Evolutionary conservation across 148 eudicot species (phyloP).

Genomic region (Fagopyrum tataricum): DNA sequence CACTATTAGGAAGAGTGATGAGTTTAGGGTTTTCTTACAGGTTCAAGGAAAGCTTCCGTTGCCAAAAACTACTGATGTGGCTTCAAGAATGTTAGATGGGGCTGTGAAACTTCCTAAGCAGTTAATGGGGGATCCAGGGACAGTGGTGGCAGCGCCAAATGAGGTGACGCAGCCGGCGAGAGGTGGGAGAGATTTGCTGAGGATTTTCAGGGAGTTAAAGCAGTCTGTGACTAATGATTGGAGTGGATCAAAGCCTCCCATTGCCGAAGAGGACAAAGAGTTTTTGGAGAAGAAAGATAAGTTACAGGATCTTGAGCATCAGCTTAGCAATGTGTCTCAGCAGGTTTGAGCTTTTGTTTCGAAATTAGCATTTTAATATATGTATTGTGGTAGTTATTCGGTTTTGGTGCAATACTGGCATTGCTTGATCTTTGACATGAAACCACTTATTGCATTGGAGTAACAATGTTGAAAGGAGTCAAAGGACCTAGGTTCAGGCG

Average conservation of each 20-base stretch:
- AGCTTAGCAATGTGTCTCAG: slow-evolving; percentile 14
- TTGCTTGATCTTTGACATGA: slow-evolving; percentile 3
- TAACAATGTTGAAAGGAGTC: neutral
- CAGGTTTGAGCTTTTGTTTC: slow-evolving; percentile 13
- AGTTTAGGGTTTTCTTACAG: slow-evolving; percentile 47
- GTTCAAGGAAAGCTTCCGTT: slow-evolving; percentile 43
- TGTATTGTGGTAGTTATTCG: neutral
- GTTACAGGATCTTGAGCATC: slow-evolving; percentile 14
- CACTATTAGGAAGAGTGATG: slow-evolving; percentile 45
- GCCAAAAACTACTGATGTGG: slow-evolving; percentile 41
- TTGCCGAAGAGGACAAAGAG: slow-evolving; percentile 21
- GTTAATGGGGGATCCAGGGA: slow-evolving; percentile 33
- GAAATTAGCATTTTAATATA: neutral
- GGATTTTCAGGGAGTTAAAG: slow-evolving; percentile 63
- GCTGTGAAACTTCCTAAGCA: slow-evolving; percentile 53
- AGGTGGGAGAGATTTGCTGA: slow-evolving; percentile 60
- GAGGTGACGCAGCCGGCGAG: slow-evolving; percentile 49
- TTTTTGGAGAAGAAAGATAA: slow-evolving; percentile 13
- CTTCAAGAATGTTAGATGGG: slow-evolving; percentile 56
- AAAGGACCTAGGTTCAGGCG: neutral
- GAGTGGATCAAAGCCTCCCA: slow-evolving; percentile 43
- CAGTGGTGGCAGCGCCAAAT: slow-evolving; percentile 23
- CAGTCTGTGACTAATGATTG: slow-evolving; percentile 61
- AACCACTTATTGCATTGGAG: neutral
- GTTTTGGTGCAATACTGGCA: neutral